These are phyloP conservation scores for Sergeia podlipaevii DNA, from an alignment of 208 protist species.

Conservation along the genomic window DNA sequence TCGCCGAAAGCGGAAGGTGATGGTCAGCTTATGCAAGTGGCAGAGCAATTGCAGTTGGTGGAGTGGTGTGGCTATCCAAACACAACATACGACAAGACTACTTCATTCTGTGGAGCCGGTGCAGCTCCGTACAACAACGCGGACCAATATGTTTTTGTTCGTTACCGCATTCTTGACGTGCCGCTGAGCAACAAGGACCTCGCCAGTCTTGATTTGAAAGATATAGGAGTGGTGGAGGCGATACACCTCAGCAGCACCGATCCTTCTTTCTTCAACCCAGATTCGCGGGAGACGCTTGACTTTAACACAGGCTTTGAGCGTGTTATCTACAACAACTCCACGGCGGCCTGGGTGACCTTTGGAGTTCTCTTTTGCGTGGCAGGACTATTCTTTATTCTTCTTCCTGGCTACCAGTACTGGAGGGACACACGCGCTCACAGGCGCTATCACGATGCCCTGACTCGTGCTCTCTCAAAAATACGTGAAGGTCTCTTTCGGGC, in stretches of 20 bases:
- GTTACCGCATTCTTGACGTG: not conserved
- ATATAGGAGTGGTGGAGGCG: too few species aligned
- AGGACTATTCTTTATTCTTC: too few species aligned
- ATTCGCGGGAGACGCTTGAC: not conserved
- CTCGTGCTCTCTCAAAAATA: too few species aligned
- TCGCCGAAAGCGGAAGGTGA: too few species aligned
- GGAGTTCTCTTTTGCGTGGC: too few species aligned
- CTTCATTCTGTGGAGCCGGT: slow-evolving; percentile 1
- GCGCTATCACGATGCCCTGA: too few species aligned
- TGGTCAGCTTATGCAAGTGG: not conserved
- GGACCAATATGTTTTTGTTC: not conserved
- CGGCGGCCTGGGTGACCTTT: too few species aligned
- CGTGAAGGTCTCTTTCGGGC: too few species aligned
- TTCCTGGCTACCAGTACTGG: too few species aligned
- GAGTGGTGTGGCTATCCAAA: slow-evolving; percentile 6
- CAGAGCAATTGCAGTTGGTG: not conserved
- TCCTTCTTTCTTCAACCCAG: slow-evolving; percentile 1
- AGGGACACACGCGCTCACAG: too few species aligned
- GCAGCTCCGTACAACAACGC: not conserved
- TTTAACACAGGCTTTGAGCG: not conserved
- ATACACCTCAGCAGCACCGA: too few species aligned
- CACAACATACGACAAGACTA: not conserved
- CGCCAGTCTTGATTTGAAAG: not conserved
- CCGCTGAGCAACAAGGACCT: not conserved
- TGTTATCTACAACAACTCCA: too few species aligned